Percentiles rank a stretch among this genome's conserved stretches.
Conservation (phyloP, 306 rosid species). For the Ceratonia siliqua region DNA sequence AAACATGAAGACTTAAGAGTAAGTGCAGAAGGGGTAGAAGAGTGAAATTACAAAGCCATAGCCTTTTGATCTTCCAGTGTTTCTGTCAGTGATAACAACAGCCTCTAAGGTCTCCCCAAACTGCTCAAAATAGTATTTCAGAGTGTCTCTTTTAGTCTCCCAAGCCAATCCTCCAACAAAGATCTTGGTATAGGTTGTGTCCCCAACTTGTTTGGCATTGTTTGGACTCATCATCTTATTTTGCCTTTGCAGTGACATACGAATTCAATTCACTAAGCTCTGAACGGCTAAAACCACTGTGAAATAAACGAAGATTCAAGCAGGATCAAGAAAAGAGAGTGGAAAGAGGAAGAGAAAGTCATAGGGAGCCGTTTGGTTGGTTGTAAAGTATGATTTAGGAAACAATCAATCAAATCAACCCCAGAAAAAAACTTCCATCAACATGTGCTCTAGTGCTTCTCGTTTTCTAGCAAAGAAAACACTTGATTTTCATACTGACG, state of each 20-base stretch:
- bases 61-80: slow-evolving; percentile 63
- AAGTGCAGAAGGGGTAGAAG: neutral
- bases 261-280: slow-evolving; percentile 3
- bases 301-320: neutral
- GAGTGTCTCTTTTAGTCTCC: slow-evolving; percentile 48
- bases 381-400: slow-evolving; percentile 26
- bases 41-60: slow-evolving; percentile 57
- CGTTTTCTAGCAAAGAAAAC: slow-evolving; percentile 29
- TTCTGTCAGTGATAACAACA: slow-evolving; percentile 56
- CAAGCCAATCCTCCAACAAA: slow-evolving; percentile 67
- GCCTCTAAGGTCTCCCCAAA: slow-evolving; percentile 63
- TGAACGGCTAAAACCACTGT: neutral
- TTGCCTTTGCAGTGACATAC: slow-evolving; percentile 45
- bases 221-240: slow-evolving; percentile 42
- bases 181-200: slow-evolving; percentile 57
- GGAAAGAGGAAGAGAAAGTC: slow-evolving; percentile 35
- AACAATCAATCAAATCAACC: slow-evolving; percentile 32
- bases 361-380: slow-evolving; percentile 41
- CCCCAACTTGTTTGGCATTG: slow-evolving; percentile 36
- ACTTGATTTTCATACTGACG: slow-evolving; percentile 33
- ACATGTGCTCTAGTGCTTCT: slow-evolving; percentile 42
- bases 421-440: slow-evolving; percentile 27
- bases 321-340: slow-evolving; percentile 12
- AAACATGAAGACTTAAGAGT: neutral
- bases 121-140: slow-evolving; percentile 53